Evolutionary conservation across 768 basidiomycete genomes (phyloP).

Genomic region (Clathrus columnatus): DNA sequence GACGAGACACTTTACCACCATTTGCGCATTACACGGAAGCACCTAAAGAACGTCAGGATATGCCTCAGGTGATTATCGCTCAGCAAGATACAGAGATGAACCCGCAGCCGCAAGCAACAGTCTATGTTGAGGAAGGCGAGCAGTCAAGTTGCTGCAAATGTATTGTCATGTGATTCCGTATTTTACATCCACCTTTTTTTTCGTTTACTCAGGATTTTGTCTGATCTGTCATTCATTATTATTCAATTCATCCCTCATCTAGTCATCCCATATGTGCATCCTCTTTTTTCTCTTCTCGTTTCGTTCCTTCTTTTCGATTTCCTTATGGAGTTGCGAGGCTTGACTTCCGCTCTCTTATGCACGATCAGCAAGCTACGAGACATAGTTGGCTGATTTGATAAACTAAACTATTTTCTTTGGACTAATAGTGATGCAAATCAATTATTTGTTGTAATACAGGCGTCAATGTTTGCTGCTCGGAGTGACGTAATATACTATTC

Average conservation of each 20-base stretch:
- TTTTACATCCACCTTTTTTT: not conserved
- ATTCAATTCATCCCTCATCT: not conserved
- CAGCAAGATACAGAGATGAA: conserved; percentile 21
- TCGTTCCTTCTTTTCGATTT: not conserved
- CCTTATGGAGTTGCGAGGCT: not conserved
- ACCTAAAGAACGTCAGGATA: conserved; percentile 12
- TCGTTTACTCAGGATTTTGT: conserved; percentile 1
- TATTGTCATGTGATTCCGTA: conserved; percentile 62
- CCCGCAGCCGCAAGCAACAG: conserved; percentile 13
- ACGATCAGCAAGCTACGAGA: too few species aligned
- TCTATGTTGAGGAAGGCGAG: conserved; percentile 36
- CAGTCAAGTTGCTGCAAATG: conserved; percentile 72
- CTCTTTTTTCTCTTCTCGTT: conserved; percentile 7
- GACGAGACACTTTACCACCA: conserved; percentile 32
- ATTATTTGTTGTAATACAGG: too few species aligned
- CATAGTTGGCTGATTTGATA: not conserved
- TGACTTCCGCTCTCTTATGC: not conserved
- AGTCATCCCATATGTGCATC: not conserved
- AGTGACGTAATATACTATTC: too few species aligned
- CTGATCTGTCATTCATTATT: not conserved
- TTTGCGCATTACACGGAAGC: conserved; percentile 30
- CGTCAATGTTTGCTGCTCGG: too few species aligned
- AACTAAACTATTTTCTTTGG: not conserved
- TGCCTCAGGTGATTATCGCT: conserved; percentile 16
- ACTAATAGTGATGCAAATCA: too few species aligned